Conservation (phyloP, 106 monocot genomes). For the Triglochin maritima region DNA sequence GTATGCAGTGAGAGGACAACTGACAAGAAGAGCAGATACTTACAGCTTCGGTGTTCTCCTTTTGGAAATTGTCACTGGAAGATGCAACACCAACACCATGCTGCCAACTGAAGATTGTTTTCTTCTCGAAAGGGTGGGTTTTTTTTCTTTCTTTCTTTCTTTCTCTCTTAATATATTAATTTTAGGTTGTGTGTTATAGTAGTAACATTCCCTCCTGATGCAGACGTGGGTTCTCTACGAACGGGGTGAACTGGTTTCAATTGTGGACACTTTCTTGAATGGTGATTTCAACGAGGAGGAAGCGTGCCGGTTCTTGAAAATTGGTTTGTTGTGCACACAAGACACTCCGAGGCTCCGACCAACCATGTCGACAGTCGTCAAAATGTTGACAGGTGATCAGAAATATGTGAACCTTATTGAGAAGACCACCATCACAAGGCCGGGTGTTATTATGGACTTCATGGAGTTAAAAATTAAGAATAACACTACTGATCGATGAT, state of each 20-base stretch:
- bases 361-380: constrained; percentile 14
- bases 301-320: constrained; percentile 11
- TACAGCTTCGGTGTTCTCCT: constrained; percentile 32
- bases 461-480: constrained; percentile 13
- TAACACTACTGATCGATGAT: too few relatives aligned
- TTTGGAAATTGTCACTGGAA: constrained; percentile 25
- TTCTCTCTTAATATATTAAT: background rate
- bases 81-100: constrained; percentile 21
- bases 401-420: background rate
- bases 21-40: constrained; percentile 22
- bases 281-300: constrained; percentile 13
- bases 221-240: constrained; percentile 17
- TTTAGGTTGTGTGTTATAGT: background rate
- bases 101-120: constrained; percentile 7
- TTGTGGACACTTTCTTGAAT: constrained; percentile 10
- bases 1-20: constrained; percentile 20
- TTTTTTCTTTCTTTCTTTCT: background rate
- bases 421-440: constrained; percentile 7
- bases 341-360: constrained; percentile 19
- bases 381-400: constrained; percentile 14
- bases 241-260: constrained; percentile 1
- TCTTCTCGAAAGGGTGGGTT: constrained; percentile 19
- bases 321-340: constrained; percentile 20
- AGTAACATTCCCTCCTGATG: constrained; percentile 1
- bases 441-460: constrained; percentile 14